phyloP scores from a whole-genome alignment of 352 stramenopile species.

The Pythium sukuiense region DNA sequence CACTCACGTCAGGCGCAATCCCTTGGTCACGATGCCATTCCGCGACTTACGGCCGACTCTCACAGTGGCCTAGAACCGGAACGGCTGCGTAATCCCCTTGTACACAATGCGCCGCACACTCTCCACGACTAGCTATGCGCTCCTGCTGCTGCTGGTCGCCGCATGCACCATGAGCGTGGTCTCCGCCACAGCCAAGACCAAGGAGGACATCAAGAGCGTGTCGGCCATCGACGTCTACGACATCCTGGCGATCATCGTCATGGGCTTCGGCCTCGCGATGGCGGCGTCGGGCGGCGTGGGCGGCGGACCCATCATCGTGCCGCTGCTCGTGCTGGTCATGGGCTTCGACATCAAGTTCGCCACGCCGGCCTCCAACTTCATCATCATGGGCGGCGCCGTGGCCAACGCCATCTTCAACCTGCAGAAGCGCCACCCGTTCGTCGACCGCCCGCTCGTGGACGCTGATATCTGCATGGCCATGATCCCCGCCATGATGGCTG shows the following conservation, averaged over 20 bases:
- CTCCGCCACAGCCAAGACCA: conserved; percentile 13
- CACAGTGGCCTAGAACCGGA: neutral
- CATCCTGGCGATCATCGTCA: conserved; percentile 47
- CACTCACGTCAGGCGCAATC: neutral
- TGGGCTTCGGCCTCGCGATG: conserved; percentile 44
- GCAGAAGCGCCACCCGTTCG: conserved; percentile 57
- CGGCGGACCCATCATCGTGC: conserved; percentile 54
- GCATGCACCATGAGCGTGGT: neutral
- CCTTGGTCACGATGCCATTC: neutral
- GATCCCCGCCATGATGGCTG: conserved; percentile 63
- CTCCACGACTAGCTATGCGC: neutral
- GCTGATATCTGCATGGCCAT: conserved; percentile 55
- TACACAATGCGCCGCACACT: neutral
- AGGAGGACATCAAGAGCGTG: conserved; percentile 27
- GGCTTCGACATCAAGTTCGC: conserved; percentile 67
- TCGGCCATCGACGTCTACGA: conserved; percentile 47
- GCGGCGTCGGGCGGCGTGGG: conserved; percentile 52
- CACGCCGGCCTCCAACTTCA: conserved; percentile 58
- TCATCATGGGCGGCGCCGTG: conserved; percentile 62
- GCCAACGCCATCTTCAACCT: conserved; percentile 68
- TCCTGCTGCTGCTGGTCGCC: neutral
- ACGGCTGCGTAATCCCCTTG: neutral
- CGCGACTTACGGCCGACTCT: neutral
- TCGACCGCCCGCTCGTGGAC: conserved; percentile 57
- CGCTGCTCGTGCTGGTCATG: conserved; percentile 62